phyloP scores from a whole-genome alignment of 805 yeast species.

The Kodamaea sagamina region DNA sequence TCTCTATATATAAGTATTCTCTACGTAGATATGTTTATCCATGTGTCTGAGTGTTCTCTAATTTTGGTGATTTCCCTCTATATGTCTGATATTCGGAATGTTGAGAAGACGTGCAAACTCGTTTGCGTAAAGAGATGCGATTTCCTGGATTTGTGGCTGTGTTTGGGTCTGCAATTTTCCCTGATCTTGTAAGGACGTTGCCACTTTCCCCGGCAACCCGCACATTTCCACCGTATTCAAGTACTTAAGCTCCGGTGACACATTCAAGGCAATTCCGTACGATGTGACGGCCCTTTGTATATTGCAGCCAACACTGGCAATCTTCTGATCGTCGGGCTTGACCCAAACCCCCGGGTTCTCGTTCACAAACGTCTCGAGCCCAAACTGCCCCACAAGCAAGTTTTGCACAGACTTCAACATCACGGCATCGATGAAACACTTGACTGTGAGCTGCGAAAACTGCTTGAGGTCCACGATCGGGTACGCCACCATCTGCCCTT shows the following conservation, averaged over 20 bases:
- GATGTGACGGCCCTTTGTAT: constrained; percentile 81
- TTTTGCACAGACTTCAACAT: constrained; percentile 59
- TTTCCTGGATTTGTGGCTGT: constrained; percentile 22
- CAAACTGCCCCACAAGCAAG: constrained; percentile 41
- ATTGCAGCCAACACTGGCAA: constrained; percentile 89
- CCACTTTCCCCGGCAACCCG: constrained; percentile 63
- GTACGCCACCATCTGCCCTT: constrained; percentile 90
- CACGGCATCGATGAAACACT: constrained; percentile 63
- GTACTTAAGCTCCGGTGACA: constrained; percentile 67
- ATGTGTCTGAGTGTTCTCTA: too few relatives aligned
- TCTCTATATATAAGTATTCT: too few relatives aligned
- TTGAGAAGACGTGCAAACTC: constrained; percentile 38
- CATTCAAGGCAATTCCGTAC: constrained; percentile 87
- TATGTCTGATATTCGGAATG: constrained; percentile 19
- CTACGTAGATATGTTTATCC: too few relatives aligned
- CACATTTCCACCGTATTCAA: constrained; percentile 79
- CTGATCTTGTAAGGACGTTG: constrained; percentile 35
- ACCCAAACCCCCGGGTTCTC: constrained; percentile 91
- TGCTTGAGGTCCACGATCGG: constrained; percentile 65
- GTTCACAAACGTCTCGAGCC: constrained; percentile 52
- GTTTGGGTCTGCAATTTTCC: not conserved
- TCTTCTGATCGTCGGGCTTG: constrained; percentile 49
- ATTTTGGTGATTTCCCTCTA: constrained; percentile 11
- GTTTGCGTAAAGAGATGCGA: constrained; percentile 36
- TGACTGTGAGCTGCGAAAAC: constrained; percentile 56